Base-by-base conservation (phyloP, 169 alveolate species). In the Besnoitia besnoiti region DNA sequence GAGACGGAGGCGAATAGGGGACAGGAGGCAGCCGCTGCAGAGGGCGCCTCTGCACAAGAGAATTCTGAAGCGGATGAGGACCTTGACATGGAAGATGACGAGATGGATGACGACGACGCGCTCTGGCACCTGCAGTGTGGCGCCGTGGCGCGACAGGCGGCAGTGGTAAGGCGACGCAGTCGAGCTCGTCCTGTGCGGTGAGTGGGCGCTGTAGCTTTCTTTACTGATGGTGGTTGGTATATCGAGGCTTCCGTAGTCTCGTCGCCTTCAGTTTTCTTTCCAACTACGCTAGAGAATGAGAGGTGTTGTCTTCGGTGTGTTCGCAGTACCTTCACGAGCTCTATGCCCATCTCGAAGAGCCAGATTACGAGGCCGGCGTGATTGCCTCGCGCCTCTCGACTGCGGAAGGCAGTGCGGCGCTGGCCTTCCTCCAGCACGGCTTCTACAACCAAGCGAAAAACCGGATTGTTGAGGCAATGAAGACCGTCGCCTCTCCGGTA, bases 301-400 rank as follows among this genome's bases (percentile, higher is more conserved):
- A 16, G 59, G 7, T 49, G 59, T 49, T 16, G 16, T 49, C 16
- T 30, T 62, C 42, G n/a, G 33, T 62, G n/a, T 21, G 16, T 27
- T 27, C 19, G 50, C 93, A 90, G 93, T 80, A 77, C 50, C 67
- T 90, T 0, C 90, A 75, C 33, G 93, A 90, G 90, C 90, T 90
- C 67, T 90, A 90, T 40, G 90, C 55, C n/a, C 93, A 90, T 59
- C 93, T 90, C 35, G 93, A 90, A n/a, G 93, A 90, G 84, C 62
- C 85, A 19, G 93, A 90, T 73, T 90, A 90, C 61, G 51, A 85
- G 0, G 89, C 85, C 10, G 93, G 93, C 33, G 93, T 90, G 33
- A 77, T 90, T 16, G 76, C 67, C 61, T 61, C 85, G 8, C 93
- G 93, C 62, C n/a, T 35, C 44, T 33, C 44, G 42, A 76, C 84